A percentile compares a stretch with the other conserved stretches of the same genome.
Evolutionary conservation across 129 eudicot species (phyloP).

Genomic region (Cynara cardunculus): DNA sequence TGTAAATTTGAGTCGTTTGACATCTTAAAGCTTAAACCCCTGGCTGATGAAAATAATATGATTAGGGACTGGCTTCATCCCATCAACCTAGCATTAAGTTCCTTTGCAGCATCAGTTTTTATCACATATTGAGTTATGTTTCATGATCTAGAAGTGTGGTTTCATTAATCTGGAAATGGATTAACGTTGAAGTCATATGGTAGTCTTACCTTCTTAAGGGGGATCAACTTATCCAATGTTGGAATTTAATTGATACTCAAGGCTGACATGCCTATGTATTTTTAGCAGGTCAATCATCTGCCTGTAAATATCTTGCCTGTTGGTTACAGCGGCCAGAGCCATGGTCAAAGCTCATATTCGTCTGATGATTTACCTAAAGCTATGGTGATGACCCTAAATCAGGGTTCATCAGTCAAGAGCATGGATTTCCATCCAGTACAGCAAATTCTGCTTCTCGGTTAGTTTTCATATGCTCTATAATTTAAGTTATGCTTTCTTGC

Average conservation of each 20-base stretch:
- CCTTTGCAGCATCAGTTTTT: neutral
- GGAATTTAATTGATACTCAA: neutral
- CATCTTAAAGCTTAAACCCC: neutral
- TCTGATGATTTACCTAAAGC: slow-evolving; percentile 80
- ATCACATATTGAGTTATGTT: neutral
- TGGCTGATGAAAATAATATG: neutral
- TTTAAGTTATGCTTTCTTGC: neutral
- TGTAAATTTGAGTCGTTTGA: neutral
- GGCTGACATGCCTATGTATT: slow-evolving; percentile 5
- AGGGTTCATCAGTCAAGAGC: slow-evolving; percentile 80
- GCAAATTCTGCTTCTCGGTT: slow-evolving; percentile 78
- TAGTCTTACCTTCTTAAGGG: neutral
- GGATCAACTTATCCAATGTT: neutral
- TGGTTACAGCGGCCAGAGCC: slow-evolving; percentile 58
- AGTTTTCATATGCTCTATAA: slow-evolving; percentile 16
- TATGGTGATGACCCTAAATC: slow-evolving; percentile 65
- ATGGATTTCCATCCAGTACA: slow-evolving; percentile 89
- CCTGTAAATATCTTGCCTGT: slow-evolving; percentile 68
- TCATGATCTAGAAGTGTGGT: neutral
- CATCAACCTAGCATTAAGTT: neutral
- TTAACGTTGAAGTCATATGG: neutral
- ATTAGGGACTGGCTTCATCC: neutral
- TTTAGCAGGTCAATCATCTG: slow-evolving; percentile 57
- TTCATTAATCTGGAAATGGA: neutral
- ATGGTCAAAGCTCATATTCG: slow-evolving; percentile 77